Conservation (phyloP, 1,139 yeast genomes). For the Protomyces lactucae-debilis region DNA sequence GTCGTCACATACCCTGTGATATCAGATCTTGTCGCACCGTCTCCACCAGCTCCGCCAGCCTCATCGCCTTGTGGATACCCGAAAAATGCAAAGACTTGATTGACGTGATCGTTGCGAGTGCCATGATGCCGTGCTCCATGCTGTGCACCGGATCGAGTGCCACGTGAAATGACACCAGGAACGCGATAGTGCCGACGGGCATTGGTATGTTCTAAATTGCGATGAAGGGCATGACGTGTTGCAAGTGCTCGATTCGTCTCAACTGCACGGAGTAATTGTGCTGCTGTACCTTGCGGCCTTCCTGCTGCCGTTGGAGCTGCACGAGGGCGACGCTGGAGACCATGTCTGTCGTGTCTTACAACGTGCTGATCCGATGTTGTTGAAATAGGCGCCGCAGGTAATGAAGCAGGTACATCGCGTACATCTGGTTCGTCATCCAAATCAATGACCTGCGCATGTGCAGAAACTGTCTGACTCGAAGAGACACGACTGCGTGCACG, state of each 20-base stretch:
- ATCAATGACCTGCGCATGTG: constrained; percentile 9
- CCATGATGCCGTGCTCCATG: background rate
- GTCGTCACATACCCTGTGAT: constrained; percentile 1
- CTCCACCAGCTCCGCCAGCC: background rate
- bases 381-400: background rate
- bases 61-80: background rate
- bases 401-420: background rate
- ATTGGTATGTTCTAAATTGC: background rate
- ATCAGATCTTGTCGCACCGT: background rate
- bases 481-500: background rate
- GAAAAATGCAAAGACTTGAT: background rate
- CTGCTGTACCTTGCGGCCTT: background rate
- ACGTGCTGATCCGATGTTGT: too few relatives aligned
- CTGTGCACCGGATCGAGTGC: background rate
- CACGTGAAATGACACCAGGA: too few relatives aligned
- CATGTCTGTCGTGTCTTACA: too few relatives aligned
- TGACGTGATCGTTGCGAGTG: background rate
- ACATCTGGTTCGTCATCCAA: constrained; percentile 11
- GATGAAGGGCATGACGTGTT: background rate
- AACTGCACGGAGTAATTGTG: background rate
- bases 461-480: background rate
- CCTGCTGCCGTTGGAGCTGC: too few relatives aligned
- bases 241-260: background rate
- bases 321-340: too few relatives aligned
- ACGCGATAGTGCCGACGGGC: background rate